Base-by-base conservation (phyloP, 331 rosid genomes). In the Spiraea crenata region DNA sequence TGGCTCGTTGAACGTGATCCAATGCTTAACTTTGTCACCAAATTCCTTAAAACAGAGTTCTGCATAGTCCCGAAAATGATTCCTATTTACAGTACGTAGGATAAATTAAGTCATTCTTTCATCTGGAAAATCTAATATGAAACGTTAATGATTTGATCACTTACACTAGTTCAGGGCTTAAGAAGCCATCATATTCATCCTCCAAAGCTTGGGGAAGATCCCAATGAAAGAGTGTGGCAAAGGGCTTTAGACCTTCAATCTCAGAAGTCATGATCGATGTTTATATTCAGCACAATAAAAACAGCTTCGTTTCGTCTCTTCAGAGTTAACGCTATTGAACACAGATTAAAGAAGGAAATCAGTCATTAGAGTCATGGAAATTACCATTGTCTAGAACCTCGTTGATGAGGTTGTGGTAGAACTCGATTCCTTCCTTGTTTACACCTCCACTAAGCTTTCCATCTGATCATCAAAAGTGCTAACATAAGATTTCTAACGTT, bases 1-100 rank as follows among this genome's bases (percentile, higher is more conserved):
- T 4, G 83, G 83, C 50, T 82, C 85, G 41, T 82, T 78, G 0
- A 82, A 31, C 0, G 82, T 78, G 35, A 78, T 74, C 80, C 85
- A 82, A 3, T 82, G 55, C 69, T 77, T 78, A 37, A 82, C 75
- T 48, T 73, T 74, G 7, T 82, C 82, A 4, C 85, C 82, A 55
- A 74, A 81, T 11, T 46, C 67, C 15, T 60, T 65, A 38, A 69
- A 81, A 68, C 82, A 81, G 5, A 81, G 15, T 14, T 74, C 69
- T 2, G 75, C 63, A 48, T 7, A 82, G 7, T 78, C 83, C 10
- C 44, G 12, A 45, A 37, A 82, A 61, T 75, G 72, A 4, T 71
- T 12, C 62, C 83, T 82, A 56, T 25, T 25, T 12, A 56, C 11
- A 67, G 35, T 49, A 42, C 57, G 4, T 4, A 34, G 16, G 31